phyloP scores from a whole-genome alignment of 1,284 basidiomycete genomes.

The Fomitiporia mediterranea region DNA sequence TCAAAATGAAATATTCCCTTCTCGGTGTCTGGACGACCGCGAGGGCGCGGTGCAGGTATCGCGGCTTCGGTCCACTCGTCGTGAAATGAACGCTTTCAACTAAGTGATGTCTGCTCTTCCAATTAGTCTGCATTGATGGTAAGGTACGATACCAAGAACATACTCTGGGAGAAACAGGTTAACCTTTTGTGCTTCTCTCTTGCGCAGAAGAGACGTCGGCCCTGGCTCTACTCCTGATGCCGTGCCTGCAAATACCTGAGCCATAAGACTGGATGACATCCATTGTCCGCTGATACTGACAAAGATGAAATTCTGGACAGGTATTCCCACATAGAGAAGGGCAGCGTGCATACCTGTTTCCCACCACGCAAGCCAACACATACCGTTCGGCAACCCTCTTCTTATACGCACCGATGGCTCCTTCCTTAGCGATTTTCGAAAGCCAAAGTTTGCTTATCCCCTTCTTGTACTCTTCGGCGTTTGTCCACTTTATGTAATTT shows the following conservation, averaged over 20 bases:
- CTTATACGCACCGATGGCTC: constrained; percentile 39
- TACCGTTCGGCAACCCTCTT: constrained; percentile 52
- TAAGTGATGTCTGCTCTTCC: constrained; percentile 53
- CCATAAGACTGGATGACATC: constrained; percentile 61
- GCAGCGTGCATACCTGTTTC: constrained; percentile 49
- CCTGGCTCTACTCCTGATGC: constrained; percentile 23
- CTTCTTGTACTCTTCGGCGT: constrained; percentile 61
- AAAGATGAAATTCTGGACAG: not conserved
- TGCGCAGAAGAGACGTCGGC: constrained; percentile 16
- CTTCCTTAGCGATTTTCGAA: constrained; percentile 39
- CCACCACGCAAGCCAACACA: constrained; percentile 58
- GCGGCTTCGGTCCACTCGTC: constrained; percentile 29
- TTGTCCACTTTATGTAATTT: constrained; percentile 49
- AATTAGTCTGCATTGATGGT: not conserved
- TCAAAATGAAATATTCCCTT: constrained; percentile 61
- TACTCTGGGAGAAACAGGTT: constrained; percentile 63
- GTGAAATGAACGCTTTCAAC: constrained; percentile 70
- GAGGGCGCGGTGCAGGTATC: constrained; percentile 51
- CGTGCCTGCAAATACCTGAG: constrained; percentile 55
- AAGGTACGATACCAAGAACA: constrained; percentile 22
- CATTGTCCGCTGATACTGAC: constrained; percentile 59
- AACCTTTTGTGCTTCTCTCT: constrained; percentile 30
- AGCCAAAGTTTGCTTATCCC: constrained; percentile 67
- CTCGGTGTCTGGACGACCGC: constrained; percentile 62
- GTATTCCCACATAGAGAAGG: not conserved